Base-by-base conservation (phyloP, 1,284 basidiomycete species). In the Ustanciosporium gigantosporum region DNA sequence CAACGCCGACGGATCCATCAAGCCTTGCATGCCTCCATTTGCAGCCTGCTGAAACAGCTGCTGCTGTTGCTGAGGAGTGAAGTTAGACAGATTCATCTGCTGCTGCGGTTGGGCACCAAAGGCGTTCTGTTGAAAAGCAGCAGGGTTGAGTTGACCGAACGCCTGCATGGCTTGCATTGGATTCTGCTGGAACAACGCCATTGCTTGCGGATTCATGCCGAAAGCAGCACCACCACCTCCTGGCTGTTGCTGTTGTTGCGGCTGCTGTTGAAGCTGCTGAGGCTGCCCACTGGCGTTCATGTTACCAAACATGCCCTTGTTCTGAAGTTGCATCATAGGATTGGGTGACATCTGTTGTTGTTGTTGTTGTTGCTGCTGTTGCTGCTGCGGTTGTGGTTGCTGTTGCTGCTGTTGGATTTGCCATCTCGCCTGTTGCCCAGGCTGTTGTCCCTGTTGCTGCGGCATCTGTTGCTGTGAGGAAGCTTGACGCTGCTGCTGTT, bases 141-240 rank as follows among this genome's bases (percentile, higher is more conserved):
- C 52, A 0, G 59, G 59, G 19, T 64, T 57, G 45, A 57, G 49
- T 41, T 57, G 52, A 19, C 59, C 53, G 11, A 65, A 37, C 1
- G 55, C 50, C 36, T 65, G 55, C 60, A 65, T 65, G 11, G 55
- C 60, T 37, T 64, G 60, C 60, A 64, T 52, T 6, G 60, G 55
- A 19, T 57, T 58, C 46, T 65, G 60, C 40, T 53, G 49, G 19
- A 65, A 55, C 25, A 58, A 20, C 1, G 55, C 55, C 49, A 65
- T 59, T 21, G 46, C 29, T 36, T 65, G 60, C 5, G 60, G 60
- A 20, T 55, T 65, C 35, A 58, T 29, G 19, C 49, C 60, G 16
- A 65, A 49, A 3, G 46, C 55, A 21, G 55, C 55, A 6, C 53
- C 53, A 9, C 59, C 55, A 46, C n/a, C n/a, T n/a, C 58, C 39